These are phyloP conservation scores for Babesia divergens DNA, from an alignment of 169 alveolate genomes.

Conservation along the genomic window DNA sequence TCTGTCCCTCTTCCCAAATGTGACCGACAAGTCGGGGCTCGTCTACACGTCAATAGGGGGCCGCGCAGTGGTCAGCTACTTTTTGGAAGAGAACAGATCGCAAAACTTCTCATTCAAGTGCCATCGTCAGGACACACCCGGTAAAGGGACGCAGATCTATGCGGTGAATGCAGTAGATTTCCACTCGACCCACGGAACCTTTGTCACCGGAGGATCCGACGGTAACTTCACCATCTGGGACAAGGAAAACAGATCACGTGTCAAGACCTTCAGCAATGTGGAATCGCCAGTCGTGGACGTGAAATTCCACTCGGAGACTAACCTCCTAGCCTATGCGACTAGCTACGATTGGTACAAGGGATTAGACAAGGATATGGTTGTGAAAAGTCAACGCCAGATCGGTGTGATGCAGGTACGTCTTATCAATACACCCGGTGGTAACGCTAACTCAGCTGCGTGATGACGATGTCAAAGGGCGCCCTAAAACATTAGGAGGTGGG, in stretches of 20 bases:
- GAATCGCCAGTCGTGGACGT: conserved; percentile 67
- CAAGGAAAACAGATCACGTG: conserved; percentile 56
- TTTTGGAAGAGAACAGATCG: conserved; percentile 30
- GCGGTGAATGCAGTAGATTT: conserved; percentile 67
- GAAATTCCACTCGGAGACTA: conserved; percentile 43
- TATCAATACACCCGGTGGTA: neutral
- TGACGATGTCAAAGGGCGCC: conserved; percentile 12
- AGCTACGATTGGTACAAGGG: conserved; percentile 69
- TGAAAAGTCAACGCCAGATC: conserved; percentile 24
- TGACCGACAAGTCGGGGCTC: conserved; percentile 31
- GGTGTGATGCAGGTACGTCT: conserved; percentile 59
- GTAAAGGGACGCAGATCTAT: conserved; percentile 27
- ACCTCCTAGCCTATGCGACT: conserved; percentile 65
- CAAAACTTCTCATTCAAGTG: conserved; percentile 64
- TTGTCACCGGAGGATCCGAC: conserved; percentile 66
- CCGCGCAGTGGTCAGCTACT: conserved; percentile 57
- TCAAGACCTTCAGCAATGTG: conserved; percentile 50
- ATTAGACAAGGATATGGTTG: conserved; percentile 13
- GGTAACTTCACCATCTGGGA: conserved; percentile 66
- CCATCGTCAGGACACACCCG: conserved; percentile 51
- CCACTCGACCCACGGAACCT: conserved; percentile 56
- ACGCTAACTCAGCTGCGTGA: conserved; percentile 1
- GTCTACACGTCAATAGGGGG: conserved; percentile 62
- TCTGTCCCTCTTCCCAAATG: conserved; percentile 55
- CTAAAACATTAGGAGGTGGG: conserved; percentile 17